phyloP scores from a whole-genome alignment of 495 filamentous ascomycete genomes.

The Neurospora africana region DNA sequence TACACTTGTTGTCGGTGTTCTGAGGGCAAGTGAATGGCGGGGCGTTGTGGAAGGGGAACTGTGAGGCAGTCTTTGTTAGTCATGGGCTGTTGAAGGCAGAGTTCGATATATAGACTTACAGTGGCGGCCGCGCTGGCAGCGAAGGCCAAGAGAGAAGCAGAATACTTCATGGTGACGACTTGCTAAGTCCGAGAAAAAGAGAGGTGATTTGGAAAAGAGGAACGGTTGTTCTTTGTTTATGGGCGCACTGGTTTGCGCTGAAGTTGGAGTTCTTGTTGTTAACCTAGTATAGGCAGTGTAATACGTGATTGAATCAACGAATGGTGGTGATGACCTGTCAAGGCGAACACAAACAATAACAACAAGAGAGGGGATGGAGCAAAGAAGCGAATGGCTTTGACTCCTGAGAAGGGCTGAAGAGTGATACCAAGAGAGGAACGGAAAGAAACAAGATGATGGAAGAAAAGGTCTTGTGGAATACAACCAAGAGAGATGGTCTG shows the following conservation, averaged over 20 bases:
- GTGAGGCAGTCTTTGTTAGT: slow-evolving; percentile 10
- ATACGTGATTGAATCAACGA: slow-evolving; percentile 12
- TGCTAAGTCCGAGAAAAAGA: background rate
- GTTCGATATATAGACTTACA: slow-evolving; percentile 21
- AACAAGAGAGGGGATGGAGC: slow-evolving; percentile 26
- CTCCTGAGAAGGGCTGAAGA: slow-evolving; percentile 12
- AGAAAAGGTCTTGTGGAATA: background rate
- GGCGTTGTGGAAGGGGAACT: slow-evolving; percentile 45
- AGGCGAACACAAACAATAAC: slow-evolving; percentile 8
- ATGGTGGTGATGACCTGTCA: slow-evolving; percentile 5
- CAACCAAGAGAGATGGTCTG: background rate
- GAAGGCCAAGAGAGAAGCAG: slow-evolving; percentile 41
- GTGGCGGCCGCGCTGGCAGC: slow-evolving; percentile 49
- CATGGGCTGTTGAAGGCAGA: background rate
- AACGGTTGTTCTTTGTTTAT: background rate
- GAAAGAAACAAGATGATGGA: background rate
- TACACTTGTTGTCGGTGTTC: slow-evolving; percentile 72
- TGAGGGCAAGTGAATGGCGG: slow-evolving; percentile 54
- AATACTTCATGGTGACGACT: slow-evolving; percentile 37
- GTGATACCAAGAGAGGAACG: background rate
- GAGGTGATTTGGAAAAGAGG: slow-evolving; percentile 13
- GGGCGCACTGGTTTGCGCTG: background rate
- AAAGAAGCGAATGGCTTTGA: slow-evolving; percentile 51
- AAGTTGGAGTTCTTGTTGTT: background rate
- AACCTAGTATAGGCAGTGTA: background rate